These are phyloP conservation scores for Trichosanthes cucumerina DNA, from an alignment of 306 rosid species.

Conservation along the genomic window DNA sequence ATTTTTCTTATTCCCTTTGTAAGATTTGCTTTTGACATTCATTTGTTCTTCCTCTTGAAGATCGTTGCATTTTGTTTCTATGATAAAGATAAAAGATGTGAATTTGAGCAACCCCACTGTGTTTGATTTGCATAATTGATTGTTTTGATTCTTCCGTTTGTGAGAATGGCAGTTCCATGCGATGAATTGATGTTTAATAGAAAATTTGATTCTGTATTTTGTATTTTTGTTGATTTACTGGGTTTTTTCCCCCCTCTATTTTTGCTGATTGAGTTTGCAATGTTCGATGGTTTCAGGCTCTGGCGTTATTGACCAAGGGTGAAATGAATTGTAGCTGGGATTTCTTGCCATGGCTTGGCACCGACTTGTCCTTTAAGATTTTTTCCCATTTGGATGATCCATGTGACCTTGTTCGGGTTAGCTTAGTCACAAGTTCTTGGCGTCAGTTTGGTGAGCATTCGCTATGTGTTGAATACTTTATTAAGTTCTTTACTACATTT, in stretches of 20 bases:
- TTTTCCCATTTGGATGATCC: slow-evolving; percentile 48
- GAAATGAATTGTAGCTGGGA: background rate
- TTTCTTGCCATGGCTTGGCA: background rate
- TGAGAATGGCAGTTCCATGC: background rate
- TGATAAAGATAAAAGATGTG: background rate
- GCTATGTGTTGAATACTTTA: background rate
- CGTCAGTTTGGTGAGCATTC: slow-evolving; percentile 34
- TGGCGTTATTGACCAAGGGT: background rate
- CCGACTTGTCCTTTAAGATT: slow-evolving; percentile 12
- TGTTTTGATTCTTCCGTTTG: background rate
- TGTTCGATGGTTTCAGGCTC: background rate
- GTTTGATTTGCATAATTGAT: background rate
- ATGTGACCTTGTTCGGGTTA: slow-evolving; percentile 43
- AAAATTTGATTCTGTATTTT: background rate
- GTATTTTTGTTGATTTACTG: background rate
- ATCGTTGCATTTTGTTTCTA: background rate
- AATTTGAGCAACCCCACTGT: background rate
- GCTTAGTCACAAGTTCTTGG: slow-evolving; percentile 43
- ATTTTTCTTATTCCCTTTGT: background rate
- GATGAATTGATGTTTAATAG: background rate
- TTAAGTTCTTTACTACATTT: background rate
- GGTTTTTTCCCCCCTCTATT: background rate
- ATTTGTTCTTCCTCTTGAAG: background rate
- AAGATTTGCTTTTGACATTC: background rate
- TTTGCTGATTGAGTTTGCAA: background rate